Evolutionary conservation across 2,329 filamentous ascomycete genomes (phyloP).

Genomic region (Juglanconis sp.): DNA sequence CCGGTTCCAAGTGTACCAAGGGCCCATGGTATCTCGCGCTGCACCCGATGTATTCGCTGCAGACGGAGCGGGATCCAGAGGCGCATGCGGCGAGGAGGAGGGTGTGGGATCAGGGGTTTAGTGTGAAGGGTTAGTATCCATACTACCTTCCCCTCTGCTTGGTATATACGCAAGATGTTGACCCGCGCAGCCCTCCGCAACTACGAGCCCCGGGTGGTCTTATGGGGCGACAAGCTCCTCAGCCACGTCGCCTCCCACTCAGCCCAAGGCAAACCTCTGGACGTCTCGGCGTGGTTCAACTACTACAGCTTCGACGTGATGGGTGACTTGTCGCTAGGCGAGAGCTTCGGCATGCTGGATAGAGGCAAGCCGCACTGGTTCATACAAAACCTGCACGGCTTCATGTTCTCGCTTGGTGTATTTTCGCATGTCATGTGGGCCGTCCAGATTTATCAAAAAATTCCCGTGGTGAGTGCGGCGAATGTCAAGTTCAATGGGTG

Average conservation of each 20-base stretch:
- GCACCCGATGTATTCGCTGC: slow-evolving; percentile 3
- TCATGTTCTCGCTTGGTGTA: slow-evolving; percentile 9
- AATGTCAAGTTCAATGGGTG: slow-evolving; percentile 8
- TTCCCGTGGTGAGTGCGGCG: slow-evolving; percentile 1
- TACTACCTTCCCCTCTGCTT: too few relatives aligned
- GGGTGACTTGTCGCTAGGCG: slow-evolving; percentile 12
- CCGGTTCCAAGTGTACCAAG: slow-evolving; percentile 1
- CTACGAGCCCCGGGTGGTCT: slow-evolving; percentile 28
- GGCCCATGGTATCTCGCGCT: slow-evolving; percentile 3
- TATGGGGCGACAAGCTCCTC: slow-evolving; percentile 24
- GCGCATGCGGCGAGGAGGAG: slow-evolving; percentile 2
- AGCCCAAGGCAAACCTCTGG: slow-evolving; percentile 21
- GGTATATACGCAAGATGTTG: too few relatives aligned
- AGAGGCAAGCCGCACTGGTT: slow-evolving; percentile 1
- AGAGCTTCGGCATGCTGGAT: slow-evolving; percentile 14
- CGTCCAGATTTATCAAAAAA: neutral
- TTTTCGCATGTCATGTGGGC: slow-evolving; percentile 10
- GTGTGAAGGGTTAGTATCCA: neutral
- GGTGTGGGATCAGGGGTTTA: slow-evolving; percentile 13
- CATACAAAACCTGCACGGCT: slow-evolving; percentile 6
- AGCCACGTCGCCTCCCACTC: slow-evolving; percentile 21
- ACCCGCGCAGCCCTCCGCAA: slow-evolving; percentile 19
- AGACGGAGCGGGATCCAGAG: neutral
- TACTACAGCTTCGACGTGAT: slow-evolving; percentile 25
- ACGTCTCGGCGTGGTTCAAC: slow-evolving; percentile 32